These are phyloP conservation scores for Cyberlindnera bimundalis DNA, from an alignment of 805 yeast genomes.

Conservation along the genomic window DNA sequence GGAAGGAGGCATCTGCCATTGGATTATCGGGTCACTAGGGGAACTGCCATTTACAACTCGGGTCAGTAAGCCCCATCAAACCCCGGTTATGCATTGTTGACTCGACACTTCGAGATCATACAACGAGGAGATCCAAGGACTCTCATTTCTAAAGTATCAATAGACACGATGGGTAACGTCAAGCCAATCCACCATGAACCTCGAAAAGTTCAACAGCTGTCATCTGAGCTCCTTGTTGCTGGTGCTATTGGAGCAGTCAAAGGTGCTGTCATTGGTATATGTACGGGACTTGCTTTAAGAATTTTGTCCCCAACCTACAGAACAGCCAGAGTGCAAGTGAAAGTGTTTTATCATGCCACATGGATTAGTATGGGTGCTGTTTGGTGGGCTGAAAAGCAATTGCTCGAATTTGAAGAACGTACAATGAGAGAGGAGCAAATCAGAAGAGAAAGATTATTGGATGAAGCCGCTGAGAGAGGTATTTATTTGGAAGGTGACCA, in stretches of 20 bases:
- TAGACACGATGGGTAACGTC: constrained; percentile 19
- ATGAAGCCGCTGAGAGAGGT: constrained; percentile 45
- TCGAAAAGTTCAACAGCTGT: constrained; percentile 32
- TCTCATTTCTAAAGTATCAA: not conserved
- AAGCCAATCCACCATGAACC: constrained; percentile 39
- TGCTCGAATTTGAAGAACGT: constrained; percentile 34
- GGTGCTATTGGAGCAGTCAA: constrained; percentile 40
- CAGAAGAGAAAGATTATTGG: constrained; percentile 35
- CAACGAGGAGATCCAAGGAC: too few relatives aligned
- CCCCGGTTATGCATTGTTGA: too few relatives aligned
- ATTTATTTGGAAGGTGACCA: constrained; percentile 37
- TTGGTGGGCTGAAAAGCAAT: constrained; percentile 40
- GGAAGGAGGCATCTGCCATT: not conserved
- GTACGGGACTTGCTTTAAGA: constrained; percentile 32
- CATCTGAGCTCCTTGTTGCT: constrained; percentile 36
- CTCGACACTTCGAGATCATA: too few relatives aligned
- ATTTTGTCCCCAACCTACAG: constrained; percentile 35
- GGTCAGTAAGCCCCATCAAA: not conserved
- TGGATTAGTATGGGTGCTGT: constrained; percentile 42
- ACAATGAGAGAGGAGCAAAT: constrained; percentile 31
- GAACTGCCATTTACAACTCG: not conserved
- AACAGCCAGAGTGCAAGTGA: constrained; percentile 37
- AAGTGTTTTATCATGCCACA: constrained; percentile 38
- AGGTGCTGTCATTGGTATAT: constrained; percentile 37
- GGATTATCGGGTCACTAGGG: not conserved